Evolutionary conservation across 495 filamentous ascomycete genomes (phyloP), one percentile per base, ranked within the genome.

Genomic region (Xylaria nigripes): DNA sequence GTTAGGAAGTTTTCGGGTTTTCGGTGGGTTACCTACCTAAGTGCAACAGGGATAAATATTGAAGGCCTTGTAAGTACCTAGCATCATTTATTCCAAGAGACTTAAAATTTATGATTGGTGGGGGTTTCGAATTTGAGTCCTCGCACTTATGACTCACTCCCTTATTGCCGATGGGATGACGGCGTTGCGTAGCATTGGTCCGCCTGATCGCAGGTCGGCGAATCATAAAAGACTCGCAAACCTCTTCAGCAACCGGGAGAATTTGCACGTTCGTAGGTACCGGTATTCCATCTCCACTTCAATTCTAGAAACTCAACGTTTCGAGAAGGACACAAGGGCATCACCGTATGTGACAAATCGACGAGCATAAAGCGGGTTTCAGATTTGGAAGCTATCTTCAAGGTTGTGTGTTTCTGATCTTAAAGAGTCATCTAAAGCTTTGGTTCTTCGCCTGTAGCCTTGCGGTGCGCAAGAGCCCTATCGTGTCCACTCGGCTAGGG

Each of bases 321-420:
- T 54, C 43, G 51, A 15, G 9, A 16, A 10, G 23, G 51, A 22
- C 43, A 46, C 30, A 27, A 21, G 2, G n/a, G 27, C 24, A 32
- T 23, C 21, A n/a, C n/a, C n/a, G 43, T 19, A 47, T 27, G 12
- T 48, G 23, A 55, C 25, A 13, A 22, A 43, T 55, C 45, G 52
- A 19, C 57, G 55, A 59, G 57, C 64, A 64, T 47, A 62, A 60
- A 58, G 61, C 51, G 53, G 55, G 45, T 60, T 61, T 62, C 56
- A 59, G 50, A 64, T 61, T 64, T 66, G 63, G 54, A 56, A 64
- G 55, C 64, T 66, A 66, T 61, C 61, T 66, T 59, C 51, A 57
- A 60, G 54, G 59, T 59, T 59, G 57, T 62, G 43, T 64, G 43
- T 50, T 43, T 64, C 53, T 40, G 56, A 59, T 48, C 58, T 53